These are phyloP conservation scores for Guyanaporus albipodus DNA, from an alignment of 768 basidiomycete genomes.

Conservation along the genomic window DNA sequence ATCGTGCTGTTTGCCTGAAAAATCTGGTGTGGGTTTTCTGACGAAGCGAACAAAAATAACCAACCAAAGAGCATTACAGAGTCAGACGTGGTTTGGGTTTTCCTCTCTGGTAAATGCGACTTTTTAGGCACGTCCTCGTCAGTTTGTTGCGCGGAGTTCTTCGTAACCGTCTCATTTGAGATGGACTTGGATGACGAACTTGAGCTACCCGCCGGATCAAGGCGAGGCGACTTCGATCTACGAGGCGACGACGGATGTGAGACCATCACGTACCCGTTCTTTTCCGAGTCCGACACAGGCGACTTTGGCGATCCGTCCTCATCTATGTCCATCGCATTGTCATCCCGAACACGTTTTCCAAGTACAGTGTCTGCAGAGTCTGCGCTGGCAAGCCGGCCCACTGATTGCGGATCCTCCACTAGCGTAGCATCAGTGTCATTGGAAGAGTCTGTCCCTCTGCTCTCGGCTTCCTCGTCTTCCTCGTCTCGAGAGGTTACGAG, in stretches of 20 bases:
- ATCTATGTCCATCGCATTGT: conserved; percentile 55
- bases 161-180: conserved; percentile 31
- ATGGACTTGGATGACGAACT: conserved; percentile 24
- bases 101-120: conserved; percentile 56
- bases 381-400: conserved; percentile 16
- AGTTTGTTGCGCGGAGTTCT: conserved; percentile 19
- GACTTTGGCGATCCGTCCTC: conserved; percentile 29
- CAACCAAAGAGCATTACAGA: conserved; percentile 90
- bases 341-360: conserved; percentile 63
- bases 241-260: conserved; percentile 35
- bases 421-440: conserved; percentile 88
- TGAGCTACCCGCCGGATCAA: conserved; percentile 28
- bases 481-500: conserved; percentile 89
- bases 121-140: conserved; percentile 38
- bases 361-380: conserved; percentile 52
- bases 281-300: conserved; percentile 33
- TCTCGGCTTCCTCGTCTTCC: conserved; percentile 75
- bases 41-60: conserved; percentile 18
- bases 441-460: conserved; percentile 72
- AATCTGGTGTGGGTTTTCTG: conserved; percentile 2
- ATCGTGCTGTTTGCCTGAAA: conserved; percentile 88
- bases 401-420: conserved; percentile 63
- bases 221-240: conserved; percentile 35
- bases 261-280: conserved; percentile 42
- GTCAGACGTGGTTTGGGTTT: conserved; percentile 50